Conservation (phyloP, 1,284 basidiomycete species). For the Kwoniella shivajii region DNA sequence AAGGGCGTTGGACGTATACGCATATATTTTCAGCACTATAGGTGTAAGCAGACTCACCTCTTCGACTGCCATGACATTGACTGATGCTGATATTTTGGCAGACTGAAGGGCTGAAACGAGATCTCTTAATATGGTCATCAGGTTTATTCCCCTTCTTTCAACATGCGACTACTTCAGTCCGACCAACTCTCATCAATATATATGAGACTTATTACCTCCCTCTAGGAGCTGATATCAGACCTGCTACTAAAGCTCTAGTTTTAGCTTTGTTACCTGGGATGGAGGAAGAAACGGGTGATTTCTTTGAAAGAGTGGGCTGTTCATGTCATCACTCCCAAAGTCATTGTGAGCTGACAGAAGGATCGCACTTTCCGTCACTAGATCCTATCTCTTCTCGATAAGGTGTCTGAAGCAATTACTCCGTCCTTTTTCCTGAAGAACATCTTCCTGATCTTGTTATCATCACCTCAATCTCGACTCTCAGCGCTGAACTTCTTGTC, state of each 20-base stretch:
- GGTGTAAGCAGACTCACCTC: conserved; percentile 70
- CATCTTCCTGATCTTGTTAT: conserved; percentile 89
- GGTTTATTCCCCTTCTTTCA: conserved; percentile 98
- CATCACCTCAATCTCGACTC: conserved; percentile 80
- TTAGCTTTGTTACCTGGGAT: conserved; percentile 89
- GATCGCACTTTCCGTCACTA: conserved; percentile 43
- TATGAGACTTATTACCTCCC: conserved; percentile 91
- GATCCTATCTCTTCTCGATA: conserved; percentile 81
- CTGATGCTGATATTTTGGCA: conserved; percentile 44
- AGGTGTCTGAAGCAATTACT: conserved; percentile 77
- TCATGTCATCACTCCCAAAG: background rate
- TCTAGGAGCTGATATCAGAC: conserved; percentile 76
- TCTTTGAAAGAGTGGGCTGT: conserved; percentile 84
- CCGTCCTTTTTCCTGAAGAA: conserved; percentile 92
- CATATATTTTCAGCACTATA: conserved; percentile 83
- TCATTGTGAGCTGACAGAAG: too few relatives aligned
- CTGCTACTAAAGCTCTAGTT: conserved; percentile 90
- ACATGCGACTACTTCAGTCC: conserved; percentile 92
- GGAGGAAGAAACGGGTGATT: conserved; percentile 94
- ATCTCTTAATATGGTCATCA: conserved; percentile 91
- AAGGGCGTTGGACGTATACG: conserved; percentile 92
- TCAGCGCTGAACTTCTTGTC: conserved; percentile 85
- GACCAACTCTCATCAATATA: conserved; percentile 82
- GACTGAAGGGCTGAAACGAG: conserved; percentile 83
- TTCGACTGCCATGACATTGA: background rate